Base-by-base conservation (phyloP, 345 rosid species). In the Stellera chamaejasme region DNA sequence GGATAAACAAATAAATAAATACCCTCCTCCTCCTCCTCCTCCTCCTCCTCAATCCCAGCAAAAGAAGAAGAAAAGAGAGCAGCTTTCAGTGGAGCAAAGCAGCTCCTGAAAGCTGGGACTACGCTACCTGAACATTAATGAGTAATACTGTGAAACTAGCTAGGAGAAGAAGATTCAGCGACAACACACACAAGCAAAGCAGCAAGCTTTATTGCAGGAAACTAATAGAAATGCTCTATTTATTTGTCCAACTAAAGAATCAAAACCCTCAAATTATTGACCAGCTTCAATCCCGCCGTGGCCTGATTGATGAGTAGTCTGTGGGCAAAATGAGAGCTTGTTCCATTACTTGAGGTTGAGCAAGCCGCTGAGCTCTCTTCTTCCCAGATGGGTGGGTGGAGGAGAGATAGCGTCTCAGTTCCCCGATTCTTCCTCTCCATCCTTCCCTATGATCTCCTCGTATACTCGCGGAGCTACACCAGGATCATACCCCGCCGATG, bases 351-450 rank as follows among this genome's bases (percentile, higher is more conserved):
- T 82, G 26, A 49, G 99, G 91, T 59, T 76, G 76, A 53, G 90
- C 84, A 56, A 89, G 74, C 66, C 81, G 64, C 54, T 78, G 64
- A 42, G 97, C 79, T 69, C 99, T 81, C 78, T 76, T 84, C 80
- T 74, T 83, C 23, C 96, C 95, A 2, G 99, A 93, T 11, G 96
- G 99, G 71, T 93, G 99, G n/a, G 96, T 89, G n/a, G n/a, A n/a
- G 3, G 96, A 84, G 8, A 93, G 78, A 66, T 93, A 89, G 61
- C 89, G 84, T 61, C 66, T 64, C 2, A 84, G 48, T 2, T n/a
- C n/a, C 62, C 45, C 2, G 72, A 76, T n/a, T n/a, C n/a, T 0
- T 75, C 77, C 16, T 91, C 91, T 5, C 72, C 56, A 2, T 84
- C 62, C 70, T 80, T 70, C 26, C 91, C 97, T 46, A n/a, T n/a